phyloP scores from a whole-genome alignment of 2,329 filamentous ascomycete genomes.

The Akanthomyces dipterigenus region DNA sequence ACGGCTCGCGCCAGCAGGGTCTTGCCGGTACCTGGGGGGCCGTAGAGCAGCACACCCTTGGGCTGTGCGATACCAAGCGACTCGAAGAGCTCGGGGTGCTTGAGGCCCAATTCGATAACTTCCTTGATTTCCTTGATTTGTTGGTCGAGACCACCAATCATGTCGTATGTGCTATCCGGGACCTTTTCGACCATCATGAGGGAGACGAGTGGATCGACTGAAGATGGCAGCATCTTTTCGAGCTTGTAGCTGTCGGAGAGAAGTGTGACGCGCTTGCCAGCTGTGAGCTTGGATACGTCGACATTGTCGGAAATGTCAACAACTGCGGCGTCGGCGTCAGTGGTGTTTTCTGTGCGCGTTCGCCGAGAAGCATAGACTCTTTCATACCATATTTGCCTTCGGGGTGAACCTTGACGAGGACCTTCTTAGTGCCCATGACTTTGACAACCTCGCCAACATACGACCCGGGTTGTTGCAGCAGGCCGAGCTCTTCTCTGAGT shows the following conservation, averaged over 20 bases:
- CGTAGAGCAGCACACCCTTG: constrained; percentile 94
- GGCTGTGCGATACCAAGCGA: constrained; percentile 98
- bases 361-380: not conserved
- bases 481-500: constrained; percentile 87
- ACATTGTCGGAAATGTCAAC: constrained; percentile 93
- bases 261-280: constrained; percentile 94
- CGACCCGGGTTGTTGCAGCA: constrained; percentile 93
- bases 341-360: not conserved
- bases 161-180: constrained; percentile 98
- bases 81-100: constrained; percentile 97
- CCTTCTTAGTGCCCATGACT: constrained; percentile 99
- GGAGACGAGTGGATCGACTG: constrained; percentile 94
- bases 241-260: constrained; percentile 98
- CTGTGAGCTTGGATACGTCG: constrained; percentile 90
- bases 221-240: constrained; percentile 96
- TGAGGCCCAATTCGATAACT: constrained; percentile 95
- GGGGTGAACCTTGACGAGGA: constrained; percentile 96
- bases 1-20: constrained; percentile 91
- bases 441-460: constrained; percentile 99
- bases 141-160: constrained; percentile 98
- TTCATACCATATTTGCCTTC: constrained; percentile 96
- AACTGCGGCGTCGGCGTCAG: constrained; percentile 46
- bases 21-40: constrained; percentile 94
- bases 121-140: constrained; percentile 99
- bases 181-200: constrained; percentile 99